Percentiles rank a stretch among this genome's conserved stretches.
Conservation (phyloP, 768 basidiomycete species). For the Termitomyces sp. region DNA sequence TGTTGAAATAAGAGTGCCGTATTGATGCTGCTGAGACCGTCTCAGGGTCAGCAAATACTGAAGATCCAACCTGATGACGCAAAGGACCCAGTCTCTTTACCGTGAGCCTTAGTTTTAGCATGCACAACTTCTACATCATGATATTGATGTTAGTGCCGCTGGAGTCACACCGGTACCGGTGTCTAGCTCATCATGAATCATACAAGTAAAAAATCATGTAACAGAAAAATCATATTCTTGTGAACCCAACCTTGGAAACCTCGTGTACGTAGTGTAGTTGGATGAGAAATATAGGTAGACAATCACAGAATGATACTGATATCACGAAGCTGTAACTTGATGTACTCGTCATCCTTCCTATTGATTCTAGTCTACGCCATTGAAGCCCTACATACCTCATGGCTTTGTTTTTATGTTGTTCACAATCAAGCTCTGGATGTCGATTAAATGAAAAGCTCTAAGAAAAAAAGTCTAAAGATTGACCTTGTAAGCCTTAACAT, state of each 20-base stretch:
- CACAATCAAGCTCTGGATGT: constrained; percentile 65
- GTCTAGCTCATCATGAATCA: not conserved
- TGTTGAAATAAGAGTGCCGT: not conserved
- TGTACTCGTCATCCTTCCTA: not conserved
- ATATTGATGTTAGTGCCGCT: constrained; percentile 12
- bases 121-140: not conserved
- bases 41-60: constrained; percentile 18
- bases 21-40: not conserved
- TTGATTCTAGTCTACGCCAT: not conserved
- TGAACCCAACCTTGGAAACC: not conserved
- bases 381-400: constrained; percentile 12
- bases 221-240: not conserved
- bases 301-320: not conserved
- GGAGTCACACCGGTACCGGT: constrained; percentile 17
- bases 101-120: constrained; percentile 13
- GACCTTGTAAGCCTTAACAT: constrained; percentile 91
- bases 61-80: constrained; percentile 16
- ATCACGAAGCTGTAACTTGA: not conserved
- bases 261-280: not conserved
- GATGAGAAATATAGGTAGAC: not conserved
- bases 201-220: not conserved
- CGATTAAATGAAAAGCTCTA: constrained; percentile 9
- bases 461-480: constrained; percentile 7
- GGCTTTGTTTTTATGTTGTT: constrained; percentile 62
- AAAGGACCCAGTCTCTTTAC: constrained; percentile 16